A percentile compares a stretch with the other conserved stretches of the same genome.
Conservation (phyloP, 495 filamentous ascomycete species). For the Trichodelitschia bisporula region DNA sequence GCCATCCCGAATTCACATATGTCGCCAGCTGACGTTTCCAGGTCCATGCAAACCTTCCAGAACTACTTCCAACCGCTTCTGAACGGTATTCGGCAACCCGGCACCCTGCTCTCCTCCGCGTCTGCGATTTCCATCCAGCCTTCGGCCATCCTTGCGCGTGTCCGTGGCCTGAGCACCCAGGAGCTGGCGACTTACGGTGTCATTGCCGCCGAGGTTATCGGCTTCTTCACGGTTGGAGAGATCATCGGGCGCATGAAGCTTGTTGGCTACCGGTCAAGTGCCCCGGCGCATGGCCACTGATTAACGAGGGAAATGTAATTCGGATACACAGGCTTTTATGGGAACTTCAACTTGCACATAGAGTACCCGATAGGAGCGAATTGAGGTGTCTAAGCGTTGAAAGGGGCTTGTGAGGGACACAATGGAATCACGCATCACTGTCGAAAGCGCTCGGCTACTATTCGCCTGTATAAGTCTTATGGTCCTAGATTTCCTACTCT, state of each 20-base stretch:
- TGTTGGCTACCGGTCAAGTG: slow-evolving; percentile 42
- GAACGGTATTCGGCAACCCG: slow-evolving; percentile 42
- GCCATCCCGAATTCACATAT: slow-evolving; percentile 13
- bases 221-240: slow-evolving; percentile 95
- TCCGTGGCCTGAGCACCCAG: slow-evolving; percentile 42
- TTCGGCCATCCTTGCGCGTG: slow-evolving; percentile 28
- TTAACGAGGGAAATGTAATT: too few relatives aligned
- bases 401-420: too few relatives aligned
- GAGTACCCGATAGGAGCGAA: too few relatives aligned
- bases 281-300: slow-evolving; percentile 5
- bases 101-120: slow-evolving; percentile 17
- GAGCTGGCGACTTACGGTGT: slow-evolving; percentile 50
- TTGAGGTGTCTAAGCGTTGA: too few relatives aligned
- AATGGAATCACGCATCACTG: too few relatives aligned
- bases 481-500: too few relatives aligned
- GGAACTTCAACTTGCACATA: too few relatives aligned
- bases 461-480: too few relatives aligned
- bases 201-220: slow-evolving; percentile 60
- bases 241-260: slow-evolving; percentile 89
- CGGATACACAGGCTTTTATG: too few relatives aligned
- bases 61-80: slow-evolving; percentile 55
- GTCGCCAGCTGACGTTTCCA: slow-evolving; percentile 12
- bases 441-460: too few relatives aligned
- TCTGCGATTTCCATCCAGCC: slow-evolving; percentile 21
- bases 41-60: slow-evolving; percentile 60